A percentile compares a stretch with the other conserved stretches of the same genome.
These are phyloP conservation scores for Cladosporium sp. DNA, from an alignment of 2,329 filamentous ascomycete species.

Conservation along the genomic window DNA sequence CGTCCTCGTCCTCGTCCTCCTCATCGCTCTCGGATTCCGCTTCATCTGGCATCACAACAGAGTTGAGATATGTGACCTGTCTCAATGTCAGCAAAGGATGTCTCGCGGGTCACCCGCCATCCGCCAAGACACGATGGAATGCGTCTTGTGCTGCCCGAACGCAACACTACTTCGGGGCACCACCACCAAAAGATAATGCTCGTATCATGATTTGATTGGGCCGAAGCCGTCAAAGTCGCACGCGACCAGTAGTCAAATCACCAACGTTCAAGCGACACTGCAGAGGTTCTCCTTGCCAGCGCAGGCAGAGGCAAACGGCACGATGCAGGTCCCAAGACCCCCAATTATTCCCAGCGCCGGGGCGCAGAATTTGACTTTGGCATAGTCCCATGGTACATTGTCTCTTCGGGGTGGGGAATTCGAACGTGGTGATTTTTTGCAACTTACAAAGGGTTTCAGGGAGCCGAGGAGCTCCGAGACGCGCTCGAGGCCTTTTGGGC, in stretches of 20 bases:
- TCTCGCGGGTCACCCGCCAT: background rate
- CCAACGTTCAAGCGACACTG: background rate
- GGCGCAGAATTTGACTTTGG: slow-evolving; percentile 10
- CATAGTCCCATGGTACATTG: slow-evolving; percentile 10
- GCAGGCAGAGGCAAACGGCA: background rate
- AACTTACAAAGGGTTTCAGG: slow-evolving; percentile 78
- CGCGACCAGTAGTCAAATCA: background rate
- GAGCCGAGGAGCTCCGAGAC: slow-evolving; percentile 64
- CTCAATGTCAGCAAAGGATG: background rate
- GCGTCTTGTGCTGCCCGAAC: background rate
- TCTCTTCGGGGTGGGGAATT: background rate
- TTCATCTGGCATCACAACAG: slow-evolving; percentile 52
- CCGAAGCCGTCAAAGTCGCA: background rate
- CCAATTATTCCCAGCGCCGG: background rate
- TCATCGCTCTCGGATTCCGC: slow-evolving; percentile 31
- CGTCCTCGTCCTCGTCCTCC: slow-evolving; percentile 30
- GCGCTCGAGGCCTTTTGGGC: slow-evolving; percentile 62
- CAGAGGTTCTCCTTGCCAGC: slow-evolving; percentile 4
- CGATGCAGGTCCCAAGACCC: slow-evolving; percentile 6
- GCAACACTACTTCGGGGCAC: background rate
- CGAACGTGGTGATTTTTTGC: slow-evolving; percentile 12
- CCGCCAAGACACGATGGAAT: background rate
- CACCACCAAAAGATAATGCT: background rate
- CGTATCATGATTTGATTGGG: background rate
- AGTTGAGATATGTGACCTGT: slow-evolving; percentile 53